phyloP scores from a whole-genome alignment of 768 basidiomycete species.

The Macrolepiota albuminosa region DNA sequence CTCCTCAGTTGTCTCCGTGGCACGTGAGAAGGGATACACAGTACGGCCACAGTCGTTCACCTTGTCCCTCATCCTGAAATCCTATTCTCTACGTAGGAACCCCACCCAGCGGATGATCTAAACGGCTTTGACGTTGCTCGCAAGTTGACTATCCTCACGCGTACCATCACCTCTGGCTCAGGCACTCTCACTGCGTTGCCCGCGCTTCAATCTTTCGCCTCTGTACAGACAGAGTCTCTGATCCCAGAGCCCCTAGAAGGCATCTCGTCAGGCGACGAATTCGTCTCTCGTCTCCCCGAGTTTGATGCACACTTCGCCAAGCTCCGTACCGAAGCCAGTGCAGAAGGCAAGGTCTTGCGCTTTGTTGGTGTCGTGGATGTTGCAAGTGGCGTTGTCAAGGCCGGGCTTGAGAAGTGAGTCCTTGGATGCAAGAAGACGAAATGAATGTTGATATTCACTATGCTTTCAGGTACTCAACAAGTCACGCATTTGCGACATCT shows the following conservation, averaged over 20 bases:
- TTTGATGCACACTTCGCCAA: constrained; percentile 78
- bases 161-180: constrained; percentile 50
- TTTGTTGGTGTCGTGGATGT: constrained; percentile 96
- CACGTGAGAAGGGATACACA: constrained; percentile 93
- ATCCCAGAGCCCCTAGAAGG: constrained; percentile 73
- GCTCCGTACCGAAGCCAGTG: constrained; percentile 72
- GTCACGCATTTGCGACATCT: constrained; percentile 94
- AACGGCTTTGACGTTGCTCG: constrained; percentile 96
- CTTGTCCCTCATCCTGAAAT: background rate
- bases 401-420: constrained; percentile 83
- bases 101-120: constrained; percentile 94
- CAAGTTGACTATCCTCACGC: constrained; percentile 92
- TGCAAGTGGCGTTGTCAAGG: constrained; percentile 64
- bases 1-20: constrained; percentile 83
- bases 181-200: constrained; percentile 32
- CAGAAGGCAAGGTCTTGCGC: constrained; percentile 80
- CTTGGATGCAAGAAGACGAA: background rate
- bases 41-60: constrained; percentile 35
- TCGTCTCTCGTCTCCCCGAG: constrained; percentile 72
- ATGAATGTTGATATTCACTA: background rate
- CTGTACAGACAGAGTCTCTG: constrained; percentile 80
- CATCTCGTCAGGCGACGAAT: constrained; percentile 73
- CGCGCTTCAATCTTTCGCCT: constrained; percentile 72
- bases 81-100: constrained; percentile 58
- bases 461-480: constrained; percentile 66